These are phyloP conservation scores for Vachellia collinsii DNA, from an alignment of 306 rosid genomes.

Conservation along the genomic window DNA sequence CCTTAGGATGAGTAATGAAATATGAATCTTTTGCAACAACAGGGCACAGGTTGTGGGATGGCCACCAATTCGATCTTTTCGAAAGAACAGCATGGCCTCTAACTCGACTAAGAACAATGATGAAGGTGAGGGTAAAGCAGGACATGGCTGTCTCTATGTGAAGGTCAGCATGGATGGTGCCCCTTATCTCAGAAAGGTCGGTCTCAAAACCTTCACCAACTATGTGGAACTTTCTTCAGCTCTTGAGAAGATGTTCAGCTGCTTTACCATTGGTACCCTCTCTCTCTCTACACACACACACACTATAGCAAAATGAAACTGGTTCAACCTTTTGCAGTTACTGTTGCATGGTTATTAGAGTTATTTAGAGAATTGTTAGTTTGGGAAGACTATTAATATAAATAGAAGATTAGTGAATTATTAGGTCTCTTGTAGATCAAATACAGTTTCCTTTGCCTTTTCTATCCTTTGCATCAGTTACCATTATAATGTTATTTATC, in stretches of 20 bases:
- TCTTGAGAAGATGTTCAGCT: conserved; percentile 93
- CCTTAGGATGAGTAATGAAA: conserved; percentile 20
- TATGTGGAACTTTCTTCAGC: conserved; percentile 81
- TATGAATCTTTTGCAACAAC: conserved; percentile 43
- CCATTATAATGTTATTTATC: too few relatives aligned
- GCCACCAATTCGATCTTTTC: conserved; percentile 96
- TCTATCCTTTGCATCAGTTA: too few relatives aligned
- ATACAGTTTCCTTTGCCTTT: too few relatives aligned
- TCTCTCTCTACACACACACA: background rate
- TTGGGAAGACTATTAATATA: too few relatives aligned
- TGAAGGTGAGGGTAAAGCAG: conserved; percentile 66
- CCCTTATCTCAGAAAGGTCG: conserved; percentile 92
- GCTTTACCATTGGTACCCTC: conserved; percentile 81
- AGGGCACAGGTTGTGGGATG: conserved; percentile 98
- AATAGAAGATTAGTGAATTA: too few relatives aligned
- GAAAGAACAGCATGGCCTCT: conserved; percentile 84
- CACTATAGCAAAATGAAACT: background rate
- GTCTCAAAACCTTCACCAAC: conserved; percentile 72
- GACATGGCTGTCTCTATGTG: conserved; percentile 70
- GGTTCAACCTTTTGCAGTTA: background rate
- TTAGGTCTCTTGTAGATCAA: too few relatives aligned
- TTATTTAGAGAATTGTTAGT: too few relatives aligned
- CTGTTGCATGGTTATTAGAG: too few relatives aligned
- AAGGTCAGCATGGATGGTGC: conserved; percentile 99
- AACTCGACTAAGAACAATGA: conserved; percentile 64